A percentile compares a stretch with the other conserved stretches of the same genome.
Evolutionary conservation across 129 eudicot species (phyloP).

Genomic region (Apium graveolens): DNA sequence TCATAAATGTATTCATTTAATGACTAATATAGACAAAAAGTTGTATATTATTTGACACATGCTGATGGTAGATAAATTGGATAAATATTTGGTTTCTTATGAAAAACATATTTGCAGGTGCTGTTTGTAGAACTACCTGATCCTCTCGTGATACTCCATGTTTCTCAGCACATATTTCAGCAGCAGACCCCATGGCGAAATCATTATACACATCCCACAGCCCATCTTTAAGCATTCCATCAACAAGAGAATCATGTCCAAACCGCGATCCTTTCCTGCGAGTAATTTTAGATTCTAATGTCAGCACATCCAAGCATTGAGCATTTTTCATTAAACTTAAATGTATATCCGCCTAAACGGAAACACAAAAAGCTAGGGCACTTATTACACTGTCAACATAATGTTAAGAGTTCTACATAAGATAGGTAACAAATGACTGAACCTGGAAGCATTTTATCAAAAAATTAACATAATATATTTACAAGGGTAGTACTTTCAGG

Average conservation of each 20-base stretch:
- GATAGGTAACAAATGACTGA: not conserved
- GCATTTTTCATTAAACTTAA: not conserved
- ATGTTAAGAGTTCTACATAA: not conserved
- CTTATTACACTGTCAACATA: not conserved
- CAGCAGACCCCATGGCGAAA: slow-evolving; percentile 81
- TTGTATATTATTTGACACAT: not conserved
- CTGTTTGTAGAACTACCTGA: slow-evolving; percentile 42
- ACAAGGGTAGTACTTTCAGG: too few relatives aligned
- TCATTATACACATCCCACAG: slow-evolving; percentile 90
- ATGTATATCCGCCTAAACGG: not conserved
- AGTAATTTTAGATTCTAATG: slow-evolving; percentile 12
- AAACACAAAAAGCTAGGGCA: not conserved
- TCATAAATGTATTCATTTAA: not conserved
- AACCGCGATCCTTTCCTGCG: slow-evolving; percentile 92
- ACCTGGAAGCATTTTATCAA: not conserved
- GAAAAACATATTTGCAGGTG: not conserved
- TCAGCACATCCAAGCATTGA: not conserved
- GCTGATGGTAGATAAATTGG: not conserved
- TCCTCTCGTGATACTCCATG: slow-evolving; percentile 78
- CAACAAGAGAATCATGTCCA: slow-evolving; percentile 90
- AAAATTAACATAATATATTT: too few relatives aligned
- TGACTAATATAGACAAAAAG: not conserved
- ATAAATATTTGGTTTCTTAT: not conserved
- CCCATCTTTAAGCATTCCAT: slow-evolving; percentile 92
- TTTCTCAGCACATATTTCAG: slow-evolving; percentile 85